phyloP scores from a whole-genome alignment of 345 rosid genomes.

The Brassica cretica region DNA sequence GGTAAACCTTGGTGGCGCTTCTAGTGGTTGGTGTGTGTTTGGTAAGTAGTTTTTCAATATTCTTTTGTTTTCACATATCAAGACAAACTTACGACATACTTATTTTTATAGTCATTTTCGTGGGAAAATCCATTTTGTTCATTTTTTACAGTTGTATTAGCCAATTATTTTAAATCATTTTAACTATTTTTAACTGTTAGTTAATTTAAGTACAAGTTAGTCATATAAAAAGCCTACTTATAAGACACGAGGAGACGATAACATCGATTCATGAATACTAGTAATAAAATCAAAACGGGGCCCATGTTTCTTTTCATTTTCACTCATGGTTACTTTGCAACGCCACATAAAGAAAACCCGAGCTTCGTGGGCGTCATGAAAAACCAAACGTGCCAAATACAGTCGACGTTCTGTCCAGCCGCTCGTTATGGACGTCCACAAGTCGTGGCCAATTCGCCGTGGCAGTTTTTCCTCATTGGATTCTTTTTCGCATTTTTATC shows the following conservation, averaged over 20 bases:
- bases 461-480: slow-evolving; percentile 35
- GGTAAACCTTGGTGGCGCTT: slow-evolving; percentile 36
- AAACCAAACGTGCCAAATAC: slow-evolving; percentile 25
- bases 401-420: slow-evolving; percentile 14
- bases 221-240: neutral
- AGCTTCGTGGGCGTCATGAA: slow-evolving; percentile 24
- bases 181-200: neutral
- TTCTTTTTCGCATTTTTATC: slow-evolving; percentile 18
- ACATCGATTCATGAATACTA: slow-evolving; percentile 38
- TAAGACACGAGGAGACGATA: slow-evolving; percentile 31
- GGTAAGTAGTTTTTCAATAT: slow-evolving; percentile 37
- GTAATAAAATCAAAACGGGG: slow-evolving; percentile 27
- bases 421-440: slow-evolving; percentile 25
- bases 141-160: neutral
- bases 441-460: slow-evolving; percentile 20
- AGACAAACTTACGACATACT: slow-evolving; percentile 32
- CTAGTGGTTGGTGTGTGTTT: slow-evolving; percentile 37
- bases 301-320: neutral
- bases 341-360: slow-evolving; percentile 13
- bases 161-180: neutral
- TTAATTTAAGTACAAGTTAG: neutral
- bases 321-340: slow-evolving; percentile 19
- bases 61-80: slow-evolving; percentile 36
- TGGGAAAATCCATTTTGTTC: neutral
- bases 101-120: neutral